phyloP scores from a whole-genome alignment of 176 grass and related monocot genomes.

The Ananas comosus region DNA sequence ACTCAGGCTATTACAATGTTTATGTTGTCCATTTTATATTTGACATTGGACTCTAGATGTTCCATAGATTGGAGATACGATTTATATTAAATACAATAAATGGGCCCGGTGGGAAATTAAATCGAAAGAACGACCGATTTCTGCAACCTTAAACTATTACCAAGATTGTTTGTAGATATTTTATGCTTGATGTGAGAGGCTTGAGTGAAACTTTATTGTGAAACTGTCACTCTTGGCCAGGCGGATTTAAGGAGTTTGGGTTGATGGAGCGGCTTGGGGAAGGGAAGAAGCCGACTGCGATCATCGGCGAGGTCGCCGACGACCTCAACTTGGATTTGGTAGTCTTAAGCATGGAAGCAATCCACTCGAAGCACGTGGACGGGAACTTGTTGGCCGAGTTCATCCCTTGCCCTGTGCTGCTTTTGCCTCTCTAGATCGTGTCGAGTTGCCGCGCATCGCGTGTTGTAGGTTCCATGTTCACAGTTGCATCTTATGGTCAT shows the following conservation, averaged over 20 bases:
- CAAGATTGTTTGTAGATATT: no score
- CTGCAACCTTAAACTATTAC: no score
- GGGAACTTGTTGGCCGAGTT: slow-evolving; percentile 92
- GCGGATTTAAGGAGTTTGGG: slow-evolving; percentile 89
- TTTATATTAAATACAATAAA: no score
- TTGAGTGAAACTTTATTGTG: not conserved
- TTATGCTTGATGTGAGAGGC: not conserved
- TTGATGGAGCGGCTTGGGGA: slow-evolving; percentile 96
- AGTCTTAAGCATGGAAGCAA: slow-evolving; percentile 94
- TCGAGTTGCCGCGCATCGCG: not conserved
- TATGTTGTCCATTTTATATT: no score
- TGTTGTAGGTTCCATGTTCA: slow-evolving; percentile 1
- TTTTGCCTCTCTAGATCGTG: slow-evolving; percentile 60
- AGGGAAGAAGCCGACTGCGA: slow-evolving; percentile 65
- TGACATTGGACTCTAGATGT: no score
- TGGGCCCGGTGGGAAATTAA: no score
- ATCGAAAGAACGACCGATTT: no score
- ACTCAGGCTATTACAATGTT: no score
- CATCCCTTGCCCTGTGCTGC: slow-evolving; percentile 80
- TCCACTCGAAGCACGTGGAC: slow-evolving; percentile 93
- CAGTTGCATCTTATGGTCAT: slow-evolving; percentile 3
- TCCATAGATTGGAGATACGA: no score
- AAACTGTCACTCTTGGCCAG: slow-evolving; percentile 21
- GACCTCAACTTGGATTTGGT: slow-evolving; percentile 89
- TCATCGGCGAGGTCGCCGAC: slow-evolving; percentile 89